These are phyloP conservation scores for Chrysoporthe deuterocubensis DNA, from an alignment of 2,329 filamentous ascomycete genomes.

Conservation along the genomic window DNA sequence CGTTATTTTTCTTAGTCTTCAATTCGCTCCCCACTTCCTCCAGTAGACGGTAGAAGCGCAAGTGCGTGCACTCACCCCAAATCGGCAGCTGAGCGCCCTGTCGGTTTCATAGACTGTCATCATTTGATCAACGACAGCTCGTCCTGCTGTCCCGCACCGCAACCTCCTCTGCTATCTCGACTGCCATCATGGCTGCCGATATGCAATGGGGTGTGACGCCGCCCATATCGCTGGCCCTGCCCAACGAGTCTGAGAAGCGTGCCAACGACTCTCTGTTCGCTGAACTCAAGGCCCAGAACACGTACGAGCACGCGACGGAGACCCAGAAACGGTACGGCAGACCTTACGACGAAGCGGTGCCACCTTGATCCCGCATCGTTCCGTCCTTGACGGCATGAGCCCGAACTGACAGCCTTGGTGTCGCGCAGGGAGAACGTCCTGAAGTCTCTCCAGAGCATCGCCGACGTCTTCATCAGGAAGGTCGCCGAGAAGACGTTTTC, in stretches of 20 bases:
- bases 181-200: conserved; percentile 34
- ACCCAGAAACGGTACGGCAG: conserved; percentile 74
- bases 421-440: conserved; percentile 69
- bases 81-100: conserved; percentile 13
- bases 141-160: conserved; percentile 4
- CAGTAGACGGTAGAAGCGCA: background rate
- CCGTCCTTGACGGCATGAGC: background rate
- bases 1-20: conserved; percentile 1
- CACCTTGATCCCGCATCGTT: background rate
- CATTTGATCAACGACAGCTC: conserved; percentile 8
- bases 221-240: conserved; percentile 77
- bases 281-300: conserved; percentile 86
- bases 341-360: background rate
- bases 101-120: conserved; percentile 1
- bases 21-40: background rate
- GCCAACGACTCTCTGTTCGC: conserved; percentile 79
- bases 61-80: conserved; percentile 9
- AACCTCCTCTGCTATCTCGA: conserved; percentile 16
- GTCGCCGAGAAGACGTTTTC: conserved; percentile 75
- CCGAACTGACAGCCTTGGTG: conserved; percentile 1
- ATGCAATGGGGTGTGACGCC: conserved; percentile 71
- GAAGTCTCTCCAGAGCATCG: conserved; percentile 75
- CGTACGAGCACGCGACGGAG: conserved; percentile 84
- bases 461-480: conserved; percentile 83
- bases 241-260: conserved; percentile 76